Evolutionary conservation across 1,284 basidiomycete genomes (phyloP).

Genomic region (Ceratobasidium sp.): DNA sequence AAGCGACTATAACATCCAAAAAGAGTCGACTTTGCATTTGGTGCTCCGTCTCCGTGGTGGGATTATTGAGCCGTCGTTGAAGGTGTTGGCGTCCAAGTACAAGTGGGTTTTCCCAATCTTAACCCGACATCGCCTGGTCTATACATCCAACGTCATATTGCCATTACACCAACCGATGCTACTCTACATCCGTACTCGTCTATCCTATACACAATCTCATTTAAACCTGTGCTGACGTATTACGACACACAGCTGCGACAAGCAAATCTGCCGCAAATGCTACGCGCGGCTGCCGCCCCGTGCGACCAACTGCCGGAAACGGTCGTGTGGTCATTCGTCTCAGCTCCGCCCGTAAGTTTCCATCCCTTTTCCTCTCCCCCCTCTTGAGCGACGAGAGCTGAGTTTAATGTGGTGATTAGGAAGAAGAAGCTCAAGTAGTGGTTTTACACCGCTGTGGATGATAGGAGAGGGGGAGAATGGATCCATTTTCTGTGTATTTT

Average conservation of each 20-base stretch:
- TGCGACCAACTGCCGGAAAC: constrained; percentile 98
- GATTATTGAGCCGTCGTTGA: constrained; percentile 98
- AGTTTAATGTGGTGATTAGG: constrained; percentile 57
- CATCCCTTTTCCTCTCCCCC: constrained; percentile 10
- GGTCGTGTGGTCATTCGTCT: constrained; percentile 90
- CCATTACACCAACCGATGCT: too few relatives aligned
- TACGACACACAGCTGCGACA: constrained; percentile 74
- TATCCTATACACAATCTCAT: too few relatives aligned
- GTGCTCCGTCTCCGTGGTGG: constrained; percentile 98
- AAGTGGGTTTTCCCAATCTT: constrained; percentile 63
- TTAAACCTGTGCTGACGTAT: background rate
- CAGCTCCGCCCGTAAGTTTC: constrained; percentile 91
- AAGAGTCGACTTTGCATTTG: constrained; percentile 97
- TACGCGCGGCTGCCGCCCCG: constrained; percentile 99
- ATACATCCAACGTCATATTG: too few relatives aligned
- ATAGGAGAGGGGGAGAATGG: too few relatives aligned
- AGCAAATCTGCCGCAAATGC: constrained; percentile 99
- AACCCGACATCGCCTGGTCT: too few relatives aligned
- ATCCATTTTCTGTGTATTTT: constrained; percentile 28
- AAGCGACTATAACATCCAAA: constrained; percentile 98
- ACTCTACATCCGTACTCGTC: too few relatives aligned
- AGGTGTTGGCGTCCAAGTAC: constrained; percentile 96
- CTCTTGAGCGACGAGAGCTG: too few relatives aligned
- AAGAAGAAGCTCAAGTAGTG: constrained; percentile 98
- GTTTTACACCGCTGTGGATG: constrained; percentile 12